Percentiles rank a stretch among this genome's conserved stretches.
phyloP scores from a whole-genome alignment of 2,329 filamentous ascomycete genomes.

The Fusarium sp. region DNA sequence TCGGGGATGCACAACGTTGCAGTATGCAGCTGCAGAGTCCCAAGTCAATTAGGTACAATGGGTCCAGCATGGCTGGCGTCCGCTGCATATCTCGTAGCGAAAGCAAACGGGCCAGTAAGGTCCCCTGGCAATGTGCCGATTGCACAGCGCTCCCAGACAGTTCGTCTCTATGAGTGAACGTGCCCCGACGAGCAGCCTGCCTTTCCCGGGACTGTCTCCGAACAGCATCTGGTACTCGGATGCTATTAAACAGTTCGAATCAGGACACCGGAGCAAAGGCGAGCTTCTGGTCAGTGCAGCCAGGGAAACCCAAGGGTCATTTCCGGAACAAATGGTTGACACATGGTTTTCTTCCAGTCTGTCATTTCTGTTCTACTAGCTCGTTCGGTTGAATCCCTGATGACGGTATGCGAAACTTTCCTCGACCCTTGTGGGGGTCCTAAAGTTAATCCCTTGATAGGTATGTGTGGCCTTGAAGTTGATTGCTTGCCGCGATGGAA shows the following conservation, averaged over 20 bases:
- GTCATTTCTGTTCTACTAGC: constrained; percentile 26
- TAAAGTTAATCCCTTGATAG: constrained; percentile 27
- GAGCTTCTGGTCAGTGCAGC: constrained; percentile 24
- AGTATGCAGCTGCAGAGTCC: constrained; percentile 37
- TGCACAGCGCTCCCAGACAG: constrained; percentile 2
- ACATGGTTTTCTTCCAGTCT: constrained; percentile 2
- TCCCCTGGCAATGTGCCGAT: not conserved
- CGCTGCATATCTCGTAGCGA: constrained; percentile 21
- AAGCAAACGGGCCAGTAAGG: constrained; percentile 6
- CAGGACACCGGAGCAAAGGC: constrained; percentile 19
- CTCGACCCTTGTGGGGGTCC: constrained; percentile 18
- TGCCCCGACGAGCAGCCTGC: constrained; percentile 28
- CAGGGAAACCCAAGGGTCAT: constrained; percentile 17
- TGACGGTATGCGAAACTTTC: constrained; percentile 27
- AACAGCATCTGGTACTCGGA: constrained; percentile 13
- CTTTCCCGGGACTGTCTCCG: constrained; percentile 35
- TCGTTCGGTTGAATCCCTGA: constrained; percentile 17
- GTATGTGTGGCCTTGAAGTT: constrained; percentile 15
- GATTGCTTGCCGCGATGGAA: constrained; percentile 20
- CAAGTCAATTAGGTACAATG: constrained; percentile 20
- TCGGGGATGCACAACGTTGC: constrained; percentile 47
- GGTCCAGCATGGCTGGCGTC: constrained; percentile 1
- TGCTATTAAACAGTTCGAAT: constrained; percentile 22
- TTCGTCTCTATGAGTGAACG: constrained; percentile 7
- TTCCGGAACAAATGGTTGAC: not conserved